A percentile compares a stretch with the other conserved stretches of the same genome.
phyloP scores from a whole-genome alignment of 495 filamentous ascomycete genomes.

The Lasiosphaeris hirsuta region DNA sequence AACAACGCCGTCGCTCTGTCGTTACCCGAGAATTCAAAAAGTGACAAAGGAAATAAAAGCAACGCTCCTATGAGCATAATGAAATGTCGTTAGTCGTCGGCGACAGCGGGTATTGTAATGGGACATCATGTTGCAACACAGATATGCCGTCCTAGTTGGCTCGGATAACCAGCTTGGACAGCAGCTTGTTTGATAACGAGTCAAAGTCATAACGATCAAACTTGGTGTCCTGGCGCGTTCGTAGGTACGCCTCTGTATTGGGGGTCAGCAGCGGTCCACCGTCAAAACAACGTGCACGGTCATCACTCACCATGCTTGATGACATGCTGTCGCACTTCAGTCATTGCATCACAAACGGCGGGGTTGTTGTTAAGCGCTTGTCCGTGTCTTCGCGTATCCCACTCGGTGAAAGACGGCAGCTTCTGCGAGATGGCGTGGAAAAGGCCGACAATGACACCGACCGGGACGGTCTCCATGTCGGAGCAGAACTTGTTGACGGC shows the following conservation, averaged over 20 bases:
- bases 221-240: conserved; percentile 56
- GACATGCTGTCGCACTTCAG: conserved; percentile 84
- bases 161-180: conserved; percentile 89
- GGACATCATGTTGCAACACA: conserved; percentile 22
- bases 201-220: conserved; percentile 91
- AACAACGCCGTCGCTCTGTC: conserved; percentile 30
- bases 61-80: conserved; percentile 25
- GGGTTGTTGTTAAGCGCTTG: conserved; percentile 81
- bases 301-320: conserved; percentile 74
- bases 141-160: conserved; percentile 60
- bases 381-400: conserved; percentile 85
- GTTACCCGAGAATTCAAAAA: conserved; percentile 14
- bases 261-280: conserved; percentile 15
- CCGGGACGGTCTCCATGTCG: conserved; percentile 91
- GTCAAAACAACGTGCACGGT: neutral
- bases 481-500: conserved; percentile 87
- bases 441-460: conserved; percentile 88
- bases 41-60: conserved; percentile 28
- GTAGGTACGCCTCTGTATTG: conserved; percentile 51
- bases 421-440: conserved; percentile 97
- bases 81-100: conserved; percentile 18
- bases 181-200: conserved; percentile 89
- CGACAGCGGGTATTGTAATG: conserved; percentile 23
- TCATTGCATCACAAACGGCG: conserved; percentile 90
- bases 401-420: conserved; percentile 81